Conservation (phyloP, 2,329 filamentous ascomycete genomes). For the Aspergillus nomiae region DNA sequence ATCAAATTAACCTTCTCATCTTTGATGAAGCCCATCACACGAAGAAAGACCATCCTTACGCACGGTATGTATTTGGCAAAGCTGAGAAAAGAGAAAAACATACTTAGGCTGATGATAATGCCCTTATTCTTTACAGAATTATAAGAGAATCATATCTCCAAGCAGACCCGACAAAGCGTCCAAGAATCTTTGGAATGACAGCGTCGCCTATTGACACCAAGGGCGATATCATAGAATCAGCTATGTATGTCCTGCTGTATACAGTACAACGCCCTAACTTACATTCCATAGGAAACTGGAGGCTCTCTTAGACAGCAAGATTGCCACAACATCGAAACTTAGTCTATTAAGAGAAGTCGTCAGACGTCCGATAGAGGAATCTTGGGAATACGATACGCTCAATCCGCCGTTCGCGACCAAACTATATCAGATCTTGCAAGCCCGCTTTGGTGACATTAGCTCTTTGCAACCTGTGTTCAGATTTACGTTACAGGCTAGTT, state of each 20-base stretch:
- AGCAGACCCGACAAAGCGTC: slow-evolving; percentile 54
- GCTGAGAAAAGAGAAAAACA: not conserved
- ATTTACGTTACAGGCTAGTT: slow-evolving; percentile 61
- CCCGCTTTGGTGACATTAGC: slow-evolving; percentile 53
- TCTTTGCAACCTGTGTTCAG: slow-evolving; percentile 60
- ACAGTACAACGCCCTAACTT: slow-evolving; percentile 6
- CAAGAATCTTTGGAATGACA: slow-evolving; percentile 92
- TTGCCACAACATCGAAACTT: slow-evolving; percentile 72
- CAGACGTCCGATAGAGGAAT: slow-evolving; percentile 61
- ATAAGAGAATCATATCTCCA: slow-evolving; percentile 81
- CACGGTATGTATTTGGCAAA: slow-evolving; percentile 52
- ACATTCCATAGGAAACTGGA: slow-evolving; percentile 64
- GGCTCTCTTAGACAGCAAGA: slow-evolving; percentile 73
- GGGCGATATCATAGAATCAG: slow-evolving; percentile 69
- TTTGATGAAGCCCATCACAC: slow-evolving; percentile 97
- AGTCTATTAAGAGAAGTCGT: slow-evolving; percentile 61
- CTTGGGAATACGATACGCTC: slow-evolving; percentile 59
- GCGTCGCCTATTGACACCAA: slow-evolving; percentile 90
- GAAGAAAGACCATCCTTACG: slow-evolving; percentile 91
- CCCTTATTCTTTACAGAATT: slow-evolving; percentile 54
- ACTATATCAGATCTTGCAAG: slow-evolving; percentile 62
- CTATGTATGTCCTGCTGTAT: slow-evolving; percentile 43
- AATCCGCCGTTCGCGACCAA: slow-evolving; percentile 61
- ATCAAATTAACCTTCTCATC: slow-evolving; percentile 82
- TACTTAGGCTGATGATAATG: not conserved